Evolutionary conservation across 2,329 filamentous ascomycete species (phyloP).

Genomic region (Calonectria pteridis): DNA sequence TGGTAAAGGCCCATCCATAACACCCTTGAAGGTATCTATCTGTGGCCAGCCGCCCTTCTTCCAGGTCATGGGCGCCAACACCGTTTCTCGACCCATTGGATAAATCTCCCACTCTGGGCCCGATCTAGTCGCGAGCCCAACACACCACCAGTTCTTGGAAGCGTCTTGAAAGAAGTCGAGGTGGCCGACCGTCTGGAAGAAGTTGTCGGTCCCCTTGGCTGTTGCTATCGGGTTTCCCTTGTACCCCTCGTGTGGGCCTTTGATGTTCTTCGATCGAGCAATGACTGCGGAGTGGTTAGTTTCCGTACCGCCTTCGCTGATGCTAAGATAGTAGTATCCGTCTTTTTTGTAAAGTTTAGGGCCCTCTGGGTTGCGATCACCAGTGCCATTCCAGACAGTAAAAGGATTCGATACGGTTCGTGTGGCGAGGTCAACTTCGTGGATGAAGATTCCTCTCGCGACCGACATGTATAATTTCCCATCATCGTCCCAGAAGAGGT

Average conservation of each 20-base stretch:
- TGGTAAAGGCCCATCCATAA: constrained; percentile 48
- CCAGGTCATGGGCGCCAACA: constrained; percentile 63
- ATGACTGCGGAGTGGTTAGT: constrained; percentile 57
- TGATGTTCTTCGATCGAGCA: constrained; percentile 53
- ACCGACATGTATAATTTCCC: not conserved
- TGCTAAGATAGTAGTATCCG: constrained; percentile 62
- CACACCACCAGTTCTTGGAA: constrained; percentile 59
- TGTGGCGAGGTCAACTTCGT: not conserved
- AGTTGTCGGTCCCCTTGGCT: constrained; percentile 51
- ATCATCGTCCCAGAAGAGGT: constrained; percentile 8
- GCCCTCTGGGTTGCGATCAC: constrained; percentile 48
- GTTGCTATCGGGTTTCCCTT: constrained; percentile 60
- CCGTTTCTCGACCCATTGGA: constrained; percentile 67
- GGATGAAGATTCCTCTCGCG: not conserved
- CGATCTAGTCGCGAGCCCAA: constrained; percentile 58
- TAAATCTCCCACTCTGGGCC: constrained; percentile 55
- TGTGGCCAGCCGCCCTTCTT: constrained; percentile 60
- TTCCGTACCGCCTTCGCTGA: constrained; percentile 62
- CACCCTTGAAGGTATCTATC: constrained; percentile 38
- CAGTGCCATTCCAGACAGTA: constrained; percentile 59
- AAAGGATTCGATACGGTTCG: not conserved
- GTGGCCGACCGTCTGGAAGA: constrained; percentile 59
- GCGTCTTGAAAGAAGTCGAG: constrained; percentile 59
- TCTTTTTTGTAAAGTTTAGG: constrained; percentile 60
- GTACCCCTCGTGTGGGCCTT: constrained; percentile 58